phyloP scores from a whole-genome alignment of 768 basidiomycete genomes.

The Hemileccinum rubropunctum region DNA sequence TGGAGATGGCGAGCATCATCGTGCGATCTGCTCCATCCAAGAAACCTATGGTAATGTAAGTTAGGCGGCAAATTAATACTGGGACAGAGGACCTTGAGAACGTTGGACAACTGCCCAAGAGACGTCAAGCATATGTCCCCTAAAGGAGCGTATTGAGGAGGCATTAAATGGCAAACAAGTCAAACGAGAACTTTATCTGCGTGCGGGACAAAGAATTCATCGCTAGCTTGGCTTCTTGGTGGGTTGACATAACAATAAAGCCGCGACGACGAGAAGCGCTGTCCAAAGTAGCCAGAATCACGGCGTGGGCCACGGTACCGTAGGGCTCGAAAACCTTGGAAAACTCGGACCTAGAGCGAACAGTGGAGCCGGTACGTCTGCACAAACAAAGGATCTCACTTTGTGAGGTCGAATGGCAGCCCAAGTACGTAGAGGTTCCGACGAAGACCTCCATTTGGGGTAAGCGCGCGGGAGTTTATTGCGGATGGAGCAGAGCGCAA shows the following conservation, averaged over 20 bases:
- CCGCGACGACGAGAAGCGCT: slow-evolving; percentile 81
- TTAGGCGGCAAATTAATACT: not conserved
- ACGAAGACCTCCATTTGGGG: slow-evolving; percentile 42
- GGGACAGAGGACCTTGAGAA: slow-evolving; percentile 56
- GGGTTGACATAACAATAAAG: slow-evolving; percentile 76
- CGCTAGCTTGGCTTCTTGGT: slow-evolving; percentile 67
- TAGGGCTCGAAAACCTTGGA: slow-evolving; percentile 57
- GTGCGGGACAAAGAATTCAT: slow-evolving; percentile 67
- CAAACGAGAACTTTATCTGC: slow-evolving; percentile 56
- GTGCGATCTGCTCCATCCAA: slow-evolving; percentile 80
- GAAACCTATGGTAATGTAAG: slow-evolving; percentile 49
- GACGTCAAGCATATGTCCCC: slow-evolving; percentile 74
- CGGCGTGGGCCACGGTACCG: slow-evolving; percentile 70
- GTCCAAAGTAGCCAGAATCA: slow-evolving; percentile 81
- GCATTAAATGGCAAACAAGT: not conserved
- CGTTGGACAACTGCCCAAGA: slow-evolving; percentile 89
- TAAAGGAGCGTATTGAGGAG: slow-evolving; percentile 25
- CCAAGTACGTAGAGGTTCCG: slow-evolving; percentile 86
- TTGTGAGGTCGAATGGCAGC: slow-evolving; percentile 75
- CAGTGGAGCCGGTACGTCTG: not conserved
- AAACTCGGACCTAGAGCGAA: slow-evolving; percentile 48
- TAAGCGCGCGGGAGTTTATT: slow-evolving; percentile 11
- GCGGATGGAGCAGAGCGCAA: slow-evolving; percentile 19
- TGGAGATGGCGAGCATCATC: slow-evolving; percentile 53
- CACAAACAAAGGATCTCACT: slow-evolving; percentile 41